phyloP scores from a whole-genome alignment of 75 land plant species.

The Picea sitchensis region DNA sequence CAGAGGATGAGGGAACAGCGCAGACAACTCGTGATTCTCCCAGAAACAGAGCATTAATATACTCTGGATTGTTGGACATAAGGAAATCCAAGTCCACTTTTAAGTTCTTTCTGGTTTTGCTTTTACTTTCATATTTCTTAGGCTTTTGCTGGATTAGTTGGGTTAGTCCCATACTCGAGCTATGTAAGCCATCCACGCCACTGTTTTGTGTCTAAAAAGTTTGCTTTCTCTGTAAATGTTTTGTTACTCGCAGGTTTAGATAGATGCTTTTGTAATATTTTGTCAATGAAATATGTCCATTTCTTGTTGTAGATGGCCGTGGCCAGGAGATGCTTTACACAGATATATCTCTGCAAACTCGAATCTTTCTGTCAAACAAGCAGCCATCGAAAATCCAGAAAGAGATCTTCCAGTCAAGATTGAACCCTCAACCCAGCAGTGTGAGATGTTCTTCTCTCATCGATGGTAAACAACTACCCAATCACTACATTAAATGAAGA shows the following conservation, averaged over 20 bases:
- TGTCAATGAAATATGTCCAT: not conserved
- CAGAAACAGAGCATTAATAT: too few species aligned
- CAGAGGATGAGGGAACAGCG: too few species aligned
- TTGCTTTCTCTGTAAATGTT: too few species aligned
- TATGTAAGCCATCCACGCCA: not conserved
- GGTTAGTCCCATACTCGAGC: not conserved
- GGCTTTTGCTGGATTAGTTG: not conserved
- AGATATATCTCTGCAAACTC: not conserved
- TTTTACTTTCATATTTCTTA: too few species aligned
- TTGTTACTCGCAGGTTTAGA: not conserved
- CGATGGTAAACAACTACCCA: not conserved
- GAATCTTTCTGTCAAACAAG: not conserved
- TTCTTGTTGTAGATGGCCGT: not conserved
- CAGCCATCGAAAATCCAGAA: not conserved
- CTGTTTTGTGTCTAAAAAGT: not conserved
- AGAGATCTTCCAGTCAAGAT: not conserved
- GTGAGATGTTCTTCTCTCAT: not conserved
- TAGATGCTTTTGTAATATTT: too few species aligned
- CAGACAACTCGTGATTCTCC: too few species aligned
- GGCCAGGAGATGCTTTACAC: not conserved
- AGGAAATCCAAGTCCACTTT: too few species aligned
- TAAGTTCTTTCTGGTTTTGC: too few species aligned
- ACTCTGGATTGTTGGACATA: too few species aligned
- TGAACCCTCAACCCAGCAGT: not conserved
- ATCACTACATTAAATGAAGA: not conserved